A percentile compares a stretch with the other conserved stretches of the same genome.
Conservation (phyloP, 2,329 filamentous ascomycete species). For the Sarocladium oryzae region DNA sequence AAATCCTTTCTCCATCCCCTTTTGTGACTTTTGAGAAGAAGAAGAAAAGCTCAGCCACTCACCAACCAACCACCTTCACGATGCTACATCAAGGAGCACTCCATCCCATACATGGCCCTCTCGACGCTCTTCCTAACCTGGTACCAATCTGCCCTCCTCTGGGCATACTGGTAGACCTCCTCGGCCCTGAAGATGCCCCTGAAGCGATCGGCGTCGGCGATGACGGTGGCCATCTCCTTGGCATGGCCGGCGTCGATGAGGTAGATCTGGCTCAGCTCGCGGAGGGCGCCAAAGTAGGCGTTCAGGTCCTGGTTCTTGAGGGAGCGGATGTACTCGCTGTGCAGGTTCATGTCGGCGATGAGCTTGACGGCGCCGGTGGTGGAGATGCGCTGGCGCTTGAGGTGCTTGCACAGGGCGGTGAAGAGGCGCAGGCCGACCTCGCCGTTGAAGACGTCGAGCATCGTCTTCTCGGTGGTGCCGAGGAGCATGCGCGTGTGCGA, state of each 20-base stretch:
- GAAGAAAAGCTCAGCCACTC: too few species aligned
- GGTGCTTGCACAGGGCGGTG: conserved; percentile 87
- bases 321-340: conserved; percentile 76
- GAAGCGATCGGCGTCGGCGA: conserved; percentile 86
- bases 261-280: conserved; percentile 92
- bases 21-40: too few species aligned
- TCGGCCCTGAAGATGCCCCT: conserved; percentile 89
- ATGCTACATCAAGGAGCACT: conserved; percentile 76
- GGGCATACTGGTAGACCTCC: conserved; percentile 96
- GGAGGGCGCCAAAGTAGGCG: conserved; percentile 84
- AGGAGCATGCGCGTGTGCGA: conserved; percentile 89
- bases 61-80: too few species aligned
- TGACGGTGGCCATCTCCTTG: conserved; percentile 91
- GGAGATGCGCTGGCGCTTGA: conserved; percentile 91
- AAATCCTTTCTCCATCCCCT: too few species aligned
- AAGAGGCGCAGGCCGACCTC: conserved; percentile 94
- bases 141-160: conserved; percentile 92
- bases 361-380: conserved; percentile 85
- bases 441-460: conserved; percentile 97
- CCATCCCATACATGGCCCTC: conserved; percentile 93
- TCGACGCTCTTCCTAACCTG: conserved; percentile 82
- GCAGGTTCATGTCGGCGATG: conserved; percentile 94
- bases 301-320: conserved; percentile 78
- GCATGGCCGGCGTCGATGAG: conserved; percentile 78
- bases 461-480: conserved; percentile 94